Base-by-base conservation (phyloP, 768 basidiomycete genomes). In the Chalciporus pseudorubinellus region DNA sequence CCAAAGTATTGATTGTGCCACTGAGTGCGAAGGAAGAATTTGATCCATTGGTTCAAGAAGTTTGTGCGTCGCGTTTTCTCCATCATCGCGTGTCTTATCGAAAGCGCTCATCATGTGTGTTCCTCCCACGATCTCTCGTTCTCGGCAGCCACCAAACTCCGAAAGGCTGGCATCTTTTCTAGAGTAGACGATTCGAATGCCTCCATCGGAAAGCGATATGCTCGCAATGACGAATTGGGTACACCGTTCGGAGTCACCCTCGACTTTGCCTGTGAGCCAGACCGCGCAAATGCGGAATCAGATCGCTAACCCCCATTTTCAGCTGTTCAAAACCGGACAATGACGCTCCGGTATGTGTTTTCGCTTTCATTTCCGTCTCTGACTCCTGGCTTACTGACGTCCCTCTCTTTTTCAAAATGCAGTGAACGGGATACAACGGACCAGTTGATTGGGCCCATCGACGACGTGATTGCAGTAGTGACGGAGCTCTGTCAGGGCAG, bases 221-320 rank as follows among this genome's bases (percentile, higher is more conserved):
- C 97, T 12, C 83, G 97, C 52, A 99, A 98, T 72, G 97, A 99
- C 72, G 97, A 98, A 73, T 81, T 99, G 40, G 97, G 97, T 57
- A 98, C 97, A 26, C 97, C 97, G 2, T 99, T 88, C 70, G 97
- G 95, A 44, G 79, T 95, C 51, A 99, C 97, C 2, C 78, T 98
- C 50, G 95, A 98, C 71, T 98, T 98, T 73, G 97, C 95, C 6
- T 84, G 86, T 88, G 59, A 64, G 82, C 74, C 9, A 3, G 4
- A 16, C 36, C 3, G 7, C 31, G 31, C 6, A 2, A 14, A n/a
- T n/a, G n/a, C 12, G 13, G 18, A 20, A 14, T 46, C 45, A 46
- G 40, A 9, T 1, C 9, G 6, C 9, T 36, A 3, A 28, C 12
- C 4, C 13, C 11, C 20, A 0, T 21, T 43, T 41, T 24, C 69